Conservation (phyloP, 1,284 basidiomycete genomes). For the Termitomyces sp. region DNA sequence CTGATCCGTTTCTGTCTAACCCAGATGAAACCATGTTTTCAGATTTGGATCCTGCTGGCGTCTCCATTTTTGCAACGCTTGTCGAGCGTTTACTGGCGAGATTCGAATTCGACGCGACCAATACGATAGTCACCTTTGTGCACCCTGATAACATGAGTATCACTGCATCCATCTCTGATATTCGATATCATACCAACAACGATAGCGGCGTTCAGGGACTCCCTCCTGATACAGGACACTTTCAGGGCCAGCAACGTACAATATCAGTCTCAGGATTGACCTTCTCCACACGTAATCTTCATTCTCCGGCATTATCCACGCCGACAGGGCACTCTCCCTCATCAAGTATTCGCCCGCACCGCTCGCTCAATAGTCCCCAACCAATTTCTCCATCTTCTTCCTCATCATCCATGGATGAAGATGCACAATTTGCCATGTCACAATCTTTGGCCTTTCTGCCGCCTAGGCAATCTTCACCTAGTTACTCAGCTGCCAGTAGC, state of each 20-base stretch:
- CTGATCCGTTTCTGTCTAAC: constrained; percentile 45
- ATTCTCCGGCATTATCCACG: not conserved
- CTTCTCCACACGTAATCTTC: constrained; percentile 18
- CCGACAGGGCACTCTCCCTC: constrained; percentile 1
- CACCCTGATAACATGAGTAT: constrained; percentile 59
- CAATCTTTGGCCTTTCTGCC: constrained; percentile 65
- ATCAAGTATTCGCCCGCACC: not conserved
- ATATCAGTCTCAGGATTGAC: constrained; percentile 44
- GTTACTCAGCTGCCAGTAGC: constrained; percentile 44
- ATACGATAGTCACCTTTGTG: constrained; percentile 64
- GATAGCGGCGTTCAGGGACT: not conserved
- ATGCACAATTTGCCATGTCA: constrained; percentile 62
- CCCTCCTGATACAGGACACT: constrained; percentile 6
- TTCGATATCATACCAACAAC: constrained; percentile 52
- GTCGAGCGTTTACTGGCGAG: constrained; percentile 80
- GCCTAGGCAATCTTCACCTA: constrained; percentile 37
- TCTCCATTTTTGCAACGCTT: constrained; percentile 80
- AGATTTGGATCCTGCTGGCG: constrained; percentile 63
- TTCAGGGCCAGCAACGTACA: constrained; percentile 36
- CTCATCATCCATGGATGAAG: constrained; percentile 58
- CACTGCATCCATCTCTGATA: constrained; percentile 51
- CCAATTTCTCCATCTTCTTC: constrained; percentile 31
- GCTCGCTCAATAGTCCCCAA: constrained; percentile 2
- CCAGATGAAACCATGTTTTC: constrained; percentile 33
- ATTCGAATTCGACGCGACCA: constrained; percentile 72